Conservation (phyloP, 257 asterid genomes). For the Solanum chmielewskii region DNA sequence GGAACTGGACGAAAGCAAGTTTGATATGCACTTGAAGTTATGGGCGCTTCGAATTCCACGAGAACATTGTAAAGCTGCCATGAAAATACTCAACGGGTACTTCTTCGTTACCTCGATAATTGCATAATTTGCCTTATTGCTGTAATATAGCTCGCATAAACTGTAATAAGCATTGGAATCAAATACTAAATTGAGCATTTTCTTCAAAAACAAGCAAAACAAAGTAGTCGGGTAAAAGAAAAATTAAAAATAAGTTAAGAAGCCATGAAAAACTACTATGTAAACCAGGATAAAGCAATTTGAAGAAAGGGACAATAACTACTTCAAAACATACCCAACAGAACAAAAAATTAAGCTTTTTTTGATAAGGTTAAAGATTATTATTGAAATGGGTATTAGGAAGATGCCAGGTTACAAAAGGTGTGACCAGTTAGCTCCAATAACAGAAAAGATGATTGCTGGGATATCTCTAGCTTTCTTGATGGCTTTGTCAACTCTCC, state of each 20-base stretch:
- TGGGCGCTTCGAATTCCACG: slow-evolving; percentile 76
- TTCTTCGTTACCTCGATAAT: neutral
- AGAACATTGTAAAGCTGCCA: slow-evolving; percentile 71
- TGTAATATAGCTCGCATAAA: neutral
- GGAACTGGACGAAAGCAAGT: slow-evolving; percentile 46
- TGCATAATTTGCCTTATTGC: neutral
- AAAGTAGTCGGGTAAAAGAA: neutral
- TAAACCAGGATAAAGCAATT: neutral
- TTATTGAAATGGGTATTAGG: neutral
- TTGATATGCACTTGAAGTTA: slow-evolving; percentile 48
- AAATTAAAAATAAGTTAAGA: neutral
- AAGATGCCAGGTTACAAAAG: neutral
- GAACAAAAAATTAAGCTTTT: neutral
- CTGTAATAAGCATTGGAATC: neutral
- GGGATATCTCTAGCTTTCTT: neutral
- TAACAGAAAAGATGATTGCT: neutral
- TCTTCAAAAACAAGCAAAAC: neutral
- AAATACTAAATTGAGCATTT: neutral
- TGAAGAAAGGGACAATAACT: neutral
- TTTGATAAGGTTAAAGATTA: neutral
- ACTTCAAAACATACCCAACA: neutral
- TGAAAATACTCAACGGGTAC: slow-evolving; percentile 70
- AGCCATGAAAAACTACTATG: neutral
- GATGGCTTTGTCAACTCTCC: neutral
- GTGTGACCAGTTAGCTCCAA: neutral